phyloP scores from a whole-genome alignment of 805 yeast genomes.

The Clavispora carvajalis region DNA sequence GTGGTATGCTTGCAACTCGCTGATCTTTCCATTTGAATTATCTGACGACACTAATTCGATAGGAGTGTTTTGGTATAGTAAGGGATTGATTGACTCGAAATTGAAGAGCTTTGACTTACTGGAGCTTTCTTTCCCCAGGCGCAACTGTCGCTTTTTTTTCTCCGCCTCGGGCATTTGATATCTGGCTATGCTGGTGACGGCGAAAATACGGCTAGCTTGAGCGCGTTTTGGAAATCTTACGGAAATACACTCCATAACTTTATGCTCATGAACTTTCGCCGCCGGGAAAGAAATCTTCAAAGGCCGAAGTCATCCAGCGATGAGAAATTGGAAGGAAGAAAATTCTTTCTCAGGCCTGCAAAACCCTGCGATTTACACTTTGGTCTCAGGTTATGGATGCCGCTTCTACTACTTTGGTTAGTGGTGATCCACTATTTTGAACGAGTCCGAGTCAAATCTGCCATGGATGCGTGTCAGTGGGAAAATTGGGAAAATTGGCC shows the following conservation, averaged over 20 bases:
- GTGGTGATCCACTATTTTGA: constrained; percentile 27
- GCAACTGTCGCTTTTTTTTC: constrained; percentile 19
- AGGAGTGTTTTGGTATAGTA: constrained; percentile 19
- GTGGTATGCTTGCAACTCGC: constrained; percentile 6
- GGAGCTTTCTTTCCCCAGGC: constrained; percentile 22
- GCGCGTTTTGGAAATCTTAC: neutral
- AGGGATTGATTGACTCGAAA: constrained; percentile 28
- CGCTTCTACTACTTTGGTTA: constrained; percentile 21
- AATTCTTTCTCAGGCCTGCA: neutral
- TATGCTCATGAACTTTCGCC: constrained; percentile 2
- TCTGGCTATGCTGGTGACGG: neutral
- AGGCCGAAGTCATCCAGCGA: neutral
- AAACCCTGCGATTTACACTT: neutral
- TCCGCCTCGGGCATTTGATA: constrained; percentile 3
- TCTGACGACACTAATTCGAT: constrained; percentile 12
- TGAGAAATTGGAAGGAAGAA: no score
- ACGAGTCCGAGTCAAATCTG: constrained; percentile 21
- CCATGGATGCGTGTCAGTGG: constrained; percentile 46
- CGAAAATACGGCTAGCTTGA: neutral
- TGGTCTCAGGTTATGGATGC: constrained; percentile 6
- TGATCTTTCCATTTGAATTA: neutral
- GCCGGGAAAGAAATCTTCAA: neutral
- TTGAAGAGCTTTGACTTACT: constrained; percentile 21
- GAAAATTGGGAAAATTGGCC: constrained; percentile 59
- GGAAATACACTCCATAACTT: neutral